These are phyloP conservation scores for Pythium rhizo-oryzae DNA, from an alignment of 352 stramenopile genomes.

Conservation along the genomic window DNA sequence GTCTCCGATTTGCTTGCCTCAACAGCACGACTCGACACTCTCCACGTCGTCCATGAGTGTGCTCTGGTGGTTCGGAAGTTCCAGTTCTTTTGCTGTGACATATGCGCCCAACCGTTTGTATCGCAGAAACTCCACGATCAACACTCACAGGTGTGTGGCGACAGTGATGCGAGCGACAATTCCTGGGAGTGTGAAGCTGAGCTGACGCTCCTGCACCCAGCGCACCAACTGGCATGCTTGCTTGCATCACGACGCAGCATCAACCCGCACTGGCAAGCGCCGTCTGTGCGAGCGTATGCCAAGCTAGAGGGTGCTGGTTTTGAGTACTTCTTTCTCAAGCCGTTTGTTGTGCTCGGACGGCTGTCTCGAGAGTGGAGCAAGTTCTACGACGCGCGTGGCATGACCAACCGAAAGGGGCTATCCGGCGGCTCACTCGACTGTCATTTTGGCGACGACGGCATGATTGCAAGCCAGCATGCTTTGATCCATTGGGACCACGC, in stretches of 20 bases:
- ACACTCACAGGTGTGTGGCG: conserved; percentile 31
- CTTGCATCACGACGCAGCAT: conserved; percentile 25
- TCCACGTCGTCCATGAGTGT: conserved; percentile 60
- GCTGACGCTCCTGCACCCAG: conserved; percentile 35
- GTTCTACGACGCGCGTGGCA: conserved; percentile 60
- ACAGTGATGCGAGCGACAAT: neutral
- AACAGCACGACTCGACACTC: conserved; percentile 21
- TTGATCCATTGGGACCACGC: conserved; percentile 67
- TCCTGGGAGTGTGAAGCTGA: conserved; percentile 13
- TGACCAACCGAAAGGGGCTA: conserved; percentile 51
- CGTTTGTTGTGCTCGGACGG: conserved; percentile 65
- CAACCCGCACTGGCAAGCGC: conserved; percentile 20
- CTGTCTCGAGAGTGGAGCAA: conserved; percentile 52
- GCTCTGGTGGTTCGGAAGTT: conserved; percentile 54
- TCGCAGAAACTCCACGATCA: conserved; percentile 57
- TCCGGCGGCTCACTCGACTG: conserved; percentile 60
- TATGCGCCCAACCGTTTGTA: conserved; percentile 49
- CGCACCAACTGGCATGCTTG: conserved; percentile 42
- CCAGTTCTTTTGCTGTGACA: conserved; percentile 51
- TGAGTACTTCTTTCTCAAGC: conserved; percentile 72
- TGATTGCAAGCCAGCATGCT: conserved; percentile 60
- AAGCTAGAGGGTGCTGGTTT: conserved; percentile 70
- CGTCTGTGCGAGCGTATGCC: conserved; percentile 60
- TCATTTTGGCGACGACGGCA: conserved; percentile 69
- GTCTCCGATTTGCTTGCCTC: conserved; percentile 17